Percentiles rank a stretch among this genome's conserved stretches.
phyloP scores from a whole-genome alignment of 345 rosid genomes.

The Draba incana region DNA sequence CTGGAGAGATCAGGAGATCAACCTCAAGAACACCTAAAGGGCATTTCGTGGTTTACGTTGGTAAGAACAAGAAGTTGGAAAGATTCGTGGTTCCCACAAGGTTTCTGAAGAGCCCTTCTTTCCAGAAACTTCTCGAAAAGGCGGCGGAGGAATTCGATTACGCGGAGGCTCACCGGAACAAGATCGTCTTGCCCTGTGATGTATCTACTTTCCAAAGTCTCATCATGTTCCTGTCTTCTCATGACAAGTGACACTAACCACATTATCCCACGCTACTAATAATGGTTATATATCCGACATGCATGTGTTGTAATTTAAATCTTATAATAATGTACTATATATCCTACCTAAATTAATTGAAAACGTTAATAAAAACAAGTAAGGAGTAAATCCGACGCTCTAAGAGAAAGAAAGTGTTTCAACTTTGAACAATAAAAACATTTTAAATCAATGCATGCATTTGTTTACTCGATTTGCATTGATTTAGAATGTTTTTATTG shows the following conservation, averaged over 20 bases:
- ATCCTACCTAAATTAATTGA: too few relatives aligned
- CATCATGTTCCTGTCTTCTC: constrained; percentile 24
- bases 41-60: constrained; percentile 44
- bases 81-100: constrained; percentile 41
- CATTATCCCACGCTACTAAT: constrained; percentile 7
- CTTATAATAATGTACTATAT: not conserved
- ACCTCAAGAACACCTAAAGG: constrained; percentile 37
- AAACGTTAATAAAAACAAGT: too few relatives aligned
- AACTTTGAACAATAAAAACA: too few relatives aligned
- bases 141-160: constrained; percentile 42
- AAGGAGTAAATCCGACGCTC: too few relatives aligned
- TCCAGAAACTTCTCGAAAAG: constrained; percentile 41
- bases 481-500: too few relatives aligned
- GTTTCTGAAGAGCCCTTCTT: constrained; percentile 36
- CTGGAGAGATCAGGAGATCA: constrained; percentile 8
- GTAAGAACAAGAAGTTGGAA: constrained; percentile 24
- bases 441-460: too few relatives aligned
- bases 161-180: constrained; percentile 38
- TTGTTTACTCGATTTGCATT: too few relatives aligned
- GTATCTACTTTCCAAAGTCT: constrained; percentile 38
- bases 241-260: constrained; percentile 25
- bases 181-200: constrained; percentile 46
- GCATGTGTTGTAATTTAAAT: constrained; percentile 17
- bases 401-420: too few relatives aligned
- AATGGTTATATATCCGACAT: constrained; percentile 2